These are phyloP conservation scores for Lepiota brunneoincarnata DNA, from an alignment of 768 basidiomycete genomes.

Conservation along the genomic window DNA sequence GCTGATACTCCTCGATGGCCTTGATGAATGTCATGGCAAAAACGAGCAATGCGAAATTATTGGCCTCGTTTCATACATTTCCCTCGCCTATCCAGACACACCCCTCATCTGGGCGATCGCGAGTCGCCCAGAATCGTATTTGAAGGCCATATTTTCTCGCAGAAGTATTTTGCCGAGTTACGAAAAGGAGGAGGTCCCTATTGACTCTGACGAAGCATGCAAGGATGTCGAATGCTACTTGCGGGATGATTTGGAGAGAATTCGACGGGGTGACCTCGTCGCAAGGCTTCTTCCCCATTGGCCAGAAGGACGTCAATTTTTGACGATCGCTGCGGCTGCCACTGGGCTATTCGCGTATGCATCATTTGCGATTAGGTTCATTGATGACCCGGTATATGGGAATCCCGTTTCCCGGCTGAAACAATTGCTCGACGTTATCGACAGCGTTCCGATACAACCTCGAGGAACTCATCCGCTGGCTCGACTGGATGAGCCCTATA, in stretches of 20 bases:
- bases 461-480: background rate
- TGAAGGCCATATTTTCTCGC: conserved; percentile 12
- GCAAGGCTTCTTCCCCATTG: conserved; percentile 7
- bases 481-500: background rate
- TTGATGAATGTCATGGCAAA: conserved; percentile 22
- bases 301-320: conserved; percentile 14
- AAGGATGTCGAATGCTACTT: conserved; percentile 19
- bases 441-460: background rate
- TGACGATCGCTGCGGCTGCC: conserved; percentile 17
- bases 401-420: background rate
- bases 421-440: background rate
- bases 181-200: background rate
- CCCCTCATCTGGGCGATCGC: conserved; percentile 22
- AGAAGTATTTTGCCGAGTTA: background rate
- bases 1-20: conserved; percentile 21
- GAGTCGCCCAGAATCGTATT: conserved; percentile 24
- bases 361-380: conserved; percentile 19
- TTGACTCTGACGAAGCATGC: conserved; percentile 12
- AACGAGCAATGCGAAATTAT: conserved; percentile 15
- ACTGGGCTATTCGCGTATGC: conserved; percentile 24
- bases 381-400: conserved; percentile 10
- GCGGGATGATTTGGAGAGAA: conserved; percentile 8
- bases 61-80: background rate
- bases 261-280: conserved; percentile 1
- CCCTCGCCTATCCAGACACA: background rate